phyloP scores from a whole-genome alignment of 1,284 basidiomycete species.

The Cystobasidium pallidum region DNA sequence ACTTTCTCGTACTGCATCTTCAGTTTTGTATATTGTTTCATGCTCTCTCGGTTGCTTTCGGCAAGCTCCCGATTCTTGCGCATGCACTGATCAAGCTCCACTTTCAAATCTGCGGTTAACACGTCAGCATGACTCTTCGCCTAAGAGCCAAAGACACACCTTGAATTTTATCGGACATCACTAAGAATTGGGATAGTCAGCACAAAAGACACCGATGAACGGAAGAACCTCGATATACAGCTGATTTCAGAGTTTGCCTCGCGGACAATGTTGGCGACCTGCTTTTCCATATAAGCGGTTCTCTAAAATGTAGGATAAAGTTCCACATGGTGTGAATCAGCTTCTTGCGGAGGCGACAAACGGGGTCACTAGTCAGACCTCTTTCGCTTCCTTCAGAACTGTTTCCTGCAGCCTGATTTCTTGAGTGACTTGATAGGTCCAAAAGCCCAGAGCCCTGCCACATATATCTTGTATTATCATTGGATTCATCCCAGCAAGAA shows the following conservation, averaged over 20 bases:
- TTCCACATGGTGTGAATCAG: neutral
- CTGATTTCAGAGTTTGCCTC: conserved; percentile 39
- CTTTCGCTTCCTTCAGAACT: conserved; percentile 47
- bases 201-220: neutral
- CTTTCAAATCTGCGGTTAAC: conserved; percentile 18
- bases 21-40: conserved; percentile 45
- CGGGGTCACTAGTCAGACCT: conserved; percentile 22
- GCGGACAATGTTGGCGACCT: conserved; percentile 37
- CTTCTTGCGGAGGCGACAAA: neutral
- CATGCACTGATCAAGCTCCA: conserved; percentile 32
- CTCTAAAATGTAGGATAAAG: conserved; percentile 2
- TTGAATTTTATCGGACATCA: conserved; percentile 33
- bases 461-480: conserved; percentile 47
- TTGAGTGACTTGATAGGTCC: conserved; percentile 47
- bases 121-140: neutral
- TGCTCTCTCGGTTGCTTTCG: conserved; percentile 28
- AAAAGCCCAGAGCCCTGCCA: conserved; percentile 47
- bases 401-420: conserved; percentile 46
- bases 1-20: conserved; percentile 42
- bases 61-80: conserved; percentile 44
- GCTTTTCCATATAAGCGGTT: conserved; percentile 30
- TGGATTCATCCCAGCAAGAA: conserved; percentile 49
- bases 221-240: conserved; percentile 4
- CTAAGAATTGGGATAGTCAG: neutral
- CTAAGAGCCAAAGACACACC: neutral